Evolutionary conservation across 768 basidiomycete genomes (phyloP), one percentile per base, ranked within the genome.

Genomic region (Lactarius sp.): DNA sequence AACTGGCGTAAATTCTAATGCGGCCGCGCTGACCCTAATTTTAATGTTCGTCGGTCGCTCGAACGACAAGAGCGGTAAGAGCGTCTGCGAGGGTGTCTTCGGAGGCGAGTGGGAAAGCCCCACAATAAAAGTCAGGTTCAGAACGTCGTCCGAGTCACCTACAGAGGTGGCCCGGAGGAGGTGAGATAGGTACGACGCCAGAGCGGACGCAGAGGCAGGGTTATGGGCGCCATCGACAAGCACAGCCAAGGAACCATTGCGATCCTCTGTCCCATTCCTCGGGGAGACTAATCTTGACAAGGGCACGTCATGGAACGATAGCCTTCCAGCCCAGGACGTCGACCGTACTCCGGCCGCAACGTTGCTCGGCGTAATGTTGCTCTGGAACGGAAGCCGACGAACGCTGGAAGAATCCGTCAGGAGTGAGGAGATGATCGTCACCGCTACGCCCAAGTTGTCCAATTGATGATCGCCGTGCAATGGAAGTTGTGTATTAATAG

Each of bases 151-250:
- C 31, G 73, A 60, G n/a, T 54, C 54, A 42, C 34, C 49, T 4
- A 36, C 9, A 20, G 70, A 63, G 18, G 64, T 71, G 58, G 61
- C 74, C 51, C 69, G 75, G 66, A 75, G 78, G 52, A 75, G 74
- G 59, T 72, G 70, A 34, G 77, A 68, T 61, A 95, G 75, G 72
- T 92, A 98, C 2, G 77, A 71, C 8, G 85, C 80, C 12, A 98
- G 82, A 0, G 83, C 82, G 34, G 73, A 67, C 0, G 93, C 81
- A 0, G 93, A 93, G 6, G 91, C 86, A 7, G 85, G 76, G 71
- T 98, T 99, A 73, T 98, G 97, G 0, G 97, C 96, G 3, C 97
- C 97, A 70, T 99, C 97, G 5, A 87, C 88, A 12, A 98, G 80
- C 13, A 95, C 68, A 22, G 73, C 74, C 8, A 81, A 66, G 18